Evolutionary conservation across 805 yeast species (phyloP).

Genomic region (Candida xyloterini): DNA sequence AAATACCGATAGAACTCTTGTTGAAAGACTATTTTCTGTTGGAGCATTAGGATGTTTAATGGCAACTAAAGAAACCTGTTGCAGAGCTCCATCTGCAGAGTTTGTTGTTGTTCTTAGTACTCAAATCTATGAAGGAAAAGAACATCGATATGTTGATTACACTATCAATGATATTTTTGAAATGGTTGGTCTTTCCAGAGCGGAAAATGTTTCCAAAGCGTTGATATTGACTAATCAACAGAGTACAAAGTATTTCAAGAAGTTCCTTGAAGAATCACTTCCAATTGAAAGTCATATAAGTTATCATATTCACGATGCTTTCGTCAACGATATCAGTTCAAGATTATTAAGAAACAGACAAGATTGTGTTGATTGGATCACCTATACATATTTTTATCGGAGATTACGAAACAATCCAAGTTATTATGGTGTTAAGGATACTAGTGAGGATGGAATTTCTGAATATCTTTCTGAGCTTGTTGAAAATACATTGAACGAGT

Average conservation of each 20-base stretch:
- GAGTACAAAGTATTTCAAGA: conserved; percentile 60
- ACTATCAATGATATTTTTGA: conserved; percentile 61
- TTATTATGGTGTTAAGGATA: conserved; percentile 74
- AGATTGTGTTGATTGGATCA: conserved; percentile 88
- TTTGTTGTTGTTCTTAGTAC: conserved; percentile 69
- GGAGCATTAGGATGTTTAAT: conserved; percentile 56
- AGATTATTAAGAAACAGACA: conserved; percentile 64
- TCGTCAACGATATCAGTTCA: conserved; percentile 71
- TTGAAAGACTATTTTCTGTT: conserved; percentile 49
- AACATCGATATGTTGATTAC: conserved; percentile 68
- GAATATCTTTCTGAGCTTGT: conserved; percentile 81
- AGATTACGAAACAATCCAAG: conserved; percentile 81
- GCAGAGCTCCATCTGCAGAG: conserved; percentile 48
- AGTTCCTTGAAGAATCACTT: conserved; percentile 67
- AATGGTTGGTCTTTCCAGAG: conserved; percentile 52
- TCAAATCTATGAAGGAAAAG: conserved; percentile 66
- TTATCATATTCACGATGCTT: conserved; percentile 57
- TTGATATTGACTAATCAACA: conserved; percentile 55
- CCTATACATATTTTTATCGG: conserved; percentile 79
- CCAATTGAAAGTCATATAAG: conserved; percentile 82
- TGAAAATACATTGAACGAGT: conserved; percentile 64
- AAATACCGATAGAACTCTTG: conserved; percentile 48
- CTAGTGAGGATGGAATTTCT: conserved; percentile 65
- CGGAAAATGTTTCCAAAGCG: conserved; percentile 35
- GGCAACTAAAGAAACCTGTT: conserved; percentile 56